Evolutionary conservation across 2,329 filamentous ascomycete genomes (phyloP).

Genomic region (Aspergillus jensenii): DNA sequence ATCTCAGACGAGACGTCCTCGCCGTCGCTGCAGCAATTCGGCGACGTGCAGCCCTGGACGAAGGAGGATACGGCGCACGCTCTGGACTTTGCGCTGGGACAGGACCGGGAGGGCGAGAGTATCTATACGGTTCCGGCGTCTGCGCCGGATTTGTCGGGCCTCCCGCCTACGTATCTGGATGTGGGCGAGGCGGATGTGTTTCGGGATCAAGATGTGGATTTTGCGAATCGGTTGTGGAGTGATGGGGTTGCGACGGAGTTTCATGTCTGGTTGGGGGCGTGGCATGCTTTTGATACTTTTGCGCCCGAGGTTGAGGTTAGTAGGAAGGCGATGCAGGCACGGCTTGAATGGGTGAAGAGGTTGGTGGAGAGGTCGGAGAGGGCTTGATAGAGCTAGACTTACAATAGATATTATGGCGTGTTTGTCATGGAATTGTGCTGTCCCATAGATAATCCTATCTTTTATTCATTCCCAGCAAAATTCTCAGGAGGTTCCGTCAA

Average conservation of each 20-base stretch:
- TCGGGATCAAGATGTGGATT: conserved; percentile 12
- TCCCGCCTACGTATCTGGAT: conserved; percentile 14
- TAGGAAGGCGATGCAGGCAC: neutral
- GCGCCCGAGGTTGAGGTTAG: conserved; percentile 9
- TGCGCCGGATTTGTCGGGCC: neutral
- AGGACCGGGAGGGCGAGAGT: conserved; percentile 22
- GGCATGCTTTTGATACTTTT: conserved; percentile 17
- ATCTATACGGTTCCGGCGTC: conserved; percentile 13
- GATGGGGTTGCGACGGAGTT: conserved; percentile 8
- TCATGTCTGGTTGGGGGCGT: conserved; percentile 18
- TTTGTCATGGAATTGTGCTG: too few species aligned
- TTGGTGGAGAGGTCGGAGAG: neutral
- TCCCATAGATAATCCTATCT: too few species aligned
- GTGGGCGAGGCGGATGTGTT: conserved; percentile 15
- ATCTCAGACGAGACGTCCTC: conserved; percentile 16
- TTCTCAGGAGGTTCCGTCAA: too few species aligned
- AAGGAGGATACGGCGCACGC: neutral
- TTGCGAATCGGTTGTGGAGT: conserved; percentile 9
- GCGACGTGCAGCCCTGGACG: conserved; percentile 3
- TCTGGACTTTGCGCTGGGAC: neutral
- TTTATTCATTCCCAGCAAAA: too few species aligned
- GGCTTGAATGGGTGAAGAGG: neutral
- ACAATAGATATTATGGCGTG: too few species aligned
- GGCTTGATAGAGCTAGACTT: too few species aligned
- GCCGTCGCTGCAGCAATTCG: conserved; percentile 12